phyloP scores from a whole-genome alignment of 495 filamentous ascomycete species.

The Barbatosphaeria neglecta region DNA sequence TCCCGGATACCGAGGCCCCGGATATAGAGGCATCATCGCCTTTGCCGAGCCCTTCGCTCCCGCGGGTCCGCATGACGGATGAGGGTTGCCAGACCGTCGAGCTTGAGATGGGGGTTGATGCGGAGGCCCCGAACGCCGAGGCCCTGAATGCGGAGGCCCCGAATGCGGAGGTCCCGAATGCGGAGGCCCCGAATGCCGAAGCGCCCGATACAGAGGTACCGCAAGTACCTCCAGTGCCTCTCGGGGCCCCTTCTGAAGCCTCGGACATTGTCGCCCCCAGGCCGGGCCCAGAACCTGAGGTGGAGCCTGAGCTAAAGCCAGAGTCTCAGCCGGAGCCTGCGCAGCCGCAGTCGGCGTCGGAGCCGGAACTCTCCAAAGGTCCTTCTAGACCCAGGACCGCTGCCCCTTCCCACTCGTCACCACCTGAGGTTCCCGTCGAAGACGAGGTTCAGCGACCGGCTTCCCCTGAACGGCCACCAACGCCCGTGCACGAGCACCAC shows the following conservation, averaged over 20 bases:
- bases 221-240: background rate
- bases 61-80: slow-evolving; percentile 24
- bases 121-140: too few relatives aligned
- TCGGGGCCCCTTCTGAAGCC: background rate
- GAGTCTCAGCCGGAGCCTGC: too few relatives aligned
- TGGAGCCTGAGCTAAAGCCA: too few relatives aligned
- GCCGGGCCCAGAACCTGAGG: too few relatives aligned
- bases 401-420: background rate
- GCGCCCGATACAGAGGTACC: background rate
- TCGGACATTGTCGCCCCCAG: background rate
- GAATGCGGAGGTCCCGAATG: slow-evolving; percentile 1
- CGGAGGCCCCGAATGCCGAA: background rate
- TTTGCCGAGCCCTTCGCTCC: background rate
- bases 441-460: background rate
- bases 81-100: slow-evolving; percentile 17
- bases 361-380: too few relatives aligned
- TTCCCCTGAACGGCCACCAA: background rate
- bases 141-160: slow-evolving; percentile 1
- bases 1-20: slow-evolving; percentile 2
- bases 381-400: background rate
- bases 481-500: background rate
- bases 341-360: too few relatives aligned
- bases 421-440: background rate
- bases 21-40: background rate
- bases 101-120: background rate